Evolutionary conservation across 75 land plant species (phyloP).

Genomic region (Sequoia sempervirens): DNA sequence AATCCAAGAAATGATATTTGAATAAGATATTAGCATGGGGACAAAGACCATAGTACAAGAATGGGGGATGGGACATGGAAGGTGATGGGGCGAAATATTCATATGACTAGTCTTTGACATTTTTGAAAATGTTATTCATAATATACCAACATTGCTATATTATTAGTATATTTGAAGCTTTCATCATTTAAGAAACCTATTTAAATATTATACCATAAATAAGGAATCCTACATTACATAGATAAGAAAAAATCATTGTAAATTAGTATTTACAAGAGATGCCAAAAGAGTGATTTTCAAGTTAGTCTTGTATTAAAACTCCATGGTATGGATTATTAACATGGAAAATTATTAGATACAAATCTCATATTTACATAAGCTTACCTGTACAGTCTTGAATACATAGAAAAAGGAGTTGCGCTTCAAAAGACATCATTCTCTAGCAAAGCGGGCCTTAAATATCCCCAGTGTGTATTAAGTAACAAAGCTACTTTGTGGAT

Average conservation of each 20-base stretch:
- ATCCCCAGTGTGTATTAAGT: conserved; percentile 38
- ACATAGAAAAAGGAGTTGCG: conserved; percentile 17
- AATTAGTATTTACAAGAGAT: neutral
- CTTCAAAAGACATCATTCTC: conserved; percentile 19
- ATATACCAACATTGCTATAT: no score
- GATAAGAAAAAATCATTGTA: neutral
- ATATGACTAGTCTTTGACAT: neutral
- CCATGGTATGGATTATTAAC: neutral
- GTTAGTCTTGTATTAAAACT: neutral
- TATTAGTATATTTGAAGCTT: neutral
- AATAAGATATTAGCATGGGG: no score
- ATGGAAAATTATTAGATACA: neutral
- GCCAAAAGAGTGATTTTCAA: neutral
- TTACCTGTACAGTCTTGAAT: conserved; percentile 20
- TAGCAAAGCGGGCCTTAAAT: conserved; percentile 17
- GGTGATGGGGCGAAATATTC: no score
- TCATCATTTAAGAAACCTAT: neutral
- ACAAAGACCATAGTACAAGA: no score
- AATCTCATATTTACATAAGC: neutral
- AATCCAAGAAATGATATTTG: no score
- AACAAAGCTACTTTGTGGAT: conserved; percentile 72
- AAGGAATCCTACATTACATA: neutral
- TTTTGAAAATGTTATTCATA: no score
- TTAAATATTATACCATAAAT: neutral
- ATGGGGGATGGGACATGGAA: no score